Evolutionary conservation across 1,284 basidiomycete species (phyloP), one percentile per base, ranked within the genome.

Genomic region (Cutaneotrichosporon sp.): DNA sequence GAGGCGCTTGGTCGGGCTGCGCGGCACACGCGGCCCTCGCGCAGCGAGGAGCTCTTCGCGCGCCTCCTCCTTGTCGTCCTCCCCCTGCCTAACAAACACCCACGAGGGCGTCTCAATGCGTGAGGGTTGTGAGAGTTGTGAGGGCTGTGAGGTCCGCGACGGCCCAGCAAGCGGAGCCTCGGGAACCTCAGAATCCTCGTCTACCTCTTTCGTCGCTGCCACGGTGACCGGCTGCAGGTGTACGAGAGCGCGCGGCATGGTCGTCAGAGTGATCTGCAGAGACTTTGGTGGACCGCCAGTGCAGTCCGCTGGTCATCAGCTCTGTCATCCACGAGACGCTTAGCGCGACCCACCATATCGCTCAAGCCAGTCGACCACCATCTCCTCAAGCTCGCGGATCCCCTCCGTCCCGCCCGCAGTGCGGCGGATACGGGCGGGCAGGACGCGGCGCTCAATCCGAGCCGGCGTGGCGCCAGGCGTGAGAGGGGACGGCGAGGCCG

Each of bases 291-390:
- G 82, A 49, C 85, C 76, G 5, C 84, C 81, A 55, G 85, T 81
- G 59, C 81, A 82, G 68, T 87, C 87, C 52, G 79, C 87, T 90
- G 38, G n/a, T 39, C 10, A 41, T 49, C 34, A 39, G 41, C 41
- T 25, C 43, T 45, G 11, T 20, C 12, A 9, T 26, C 47, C 32
- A 82, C 87, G 70, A n/a, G n/a, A n/a, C n/a, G n/a, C n/a, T n/a
- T n/a, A n/a, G n/a, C n/a, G n/a, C n/a, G n/a, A n/a, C n/a, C n/a
- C 73, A 91, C 89, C 79, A 78, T 80, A 83, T 65, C 87, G 81
- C 71, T 83, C 82, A 64, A 87, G 80, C 63, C 84, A 86, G 64
- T 91, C 88, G 57, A 90, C 74, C 67, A 93, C 86, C 82, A 89
- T 85, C 56, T 84, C 68, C 76, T 93, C 90, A 25, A 85, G 76